Evolutionary conservation across 176 grass and related monocot species (phyloP), one percentile per base, ranked within the genome.

Genomic region (Aechmea fasciata): DNA sequence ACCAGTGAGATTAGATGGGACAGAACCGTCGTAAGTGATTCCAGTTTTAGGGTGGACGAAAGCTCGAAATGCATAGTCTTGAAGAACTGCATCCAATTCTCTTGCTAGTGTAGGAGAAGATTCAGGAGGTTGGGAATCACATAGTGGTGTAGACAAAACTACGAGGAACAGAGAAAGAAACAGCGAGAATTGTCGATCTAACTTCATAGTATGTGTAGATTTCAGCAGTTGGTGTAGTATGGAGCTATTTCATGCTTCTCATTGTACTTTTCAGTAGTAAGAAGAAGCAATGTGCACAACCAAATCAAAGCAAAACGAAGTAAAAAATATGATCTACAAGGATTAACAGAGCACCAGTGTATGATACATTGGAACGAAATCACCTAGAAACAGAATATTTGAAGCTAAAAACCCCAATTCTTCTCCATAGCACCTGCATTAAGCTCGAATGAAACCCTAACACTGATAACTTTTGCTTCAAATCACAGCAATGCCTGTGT

Each of bases 21-120:
- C 74, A 9, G 70, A 50, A 49, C 69, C 94, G 61, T 84, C 80
- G 79, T 85, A 97, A 62, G 79, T 52, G n/a, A 83, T 73, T 71
- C 94, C 89, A 10, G 94, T 90, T n/a, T 11, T 89, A 11, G 94
- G 86, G 1, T 66, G 79, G 18, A 0, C 69, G 24, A 97, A 81
- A 12, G 89, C 82, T 23, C 54, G 76, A 82, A 79, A 97, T 2
- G 87, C 94, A 69, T 87, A 83, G 41, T 82, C 77, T 78, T 97
- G 94, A 74, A 97, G 82, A 68, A 87, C 50, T 10, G 87, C 72
- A 79, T 97, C 84, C 7, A 93, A 74, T 57, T 79, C 25, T 69
- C 84, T 70, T 17, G 77, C 81, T 13, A 79, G 49, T 22, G 55
- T 61, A 10, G 3, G 55, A 9, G 55, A 61, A 22, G 11, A 15